Conservation (phyloP, 768 basidiomycete genomes). For the Kwoniella dendrophila region DNA sequence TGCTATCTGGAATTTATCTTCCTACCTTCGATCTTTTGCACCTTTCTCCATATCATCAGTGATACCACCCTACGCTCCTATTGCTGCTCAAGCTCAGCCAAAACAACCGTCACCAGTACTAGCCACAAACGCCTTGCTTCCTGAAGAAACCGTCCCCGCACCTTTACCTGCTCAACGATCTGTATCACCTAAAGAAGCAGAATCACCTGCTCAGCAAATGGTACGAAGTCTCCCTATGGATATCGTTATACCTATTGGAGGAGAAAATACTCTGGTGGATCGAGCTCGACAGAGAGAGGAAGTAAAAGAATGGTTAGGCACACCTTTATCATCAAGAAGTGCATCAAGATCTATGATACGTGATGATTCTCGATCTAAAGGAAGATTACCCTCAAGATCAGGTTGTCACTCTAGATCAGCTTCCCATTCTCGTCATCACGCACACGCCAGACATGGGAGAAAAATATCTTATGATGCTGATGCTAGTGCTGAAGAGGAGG, state of each 20-base stretch:
- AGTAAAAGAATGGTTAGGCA: conserved; percentile 13
- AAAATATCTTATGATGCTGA: conserved; percentile 24
- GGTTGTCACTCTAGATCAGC: conserved; percentile 2
- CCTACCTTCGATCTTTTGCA: conserved; percentile 40
- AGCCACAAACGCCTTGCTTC: neutral
- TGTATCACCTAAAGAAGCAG: conserved; percentile 11
- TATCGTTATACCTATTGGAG: conserved; percentile 33
- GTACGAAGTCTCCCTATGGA: conserved; percentile 49
- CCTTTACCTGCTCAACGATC: conserved; percentile 18
- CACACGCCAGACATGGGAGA: conserved; percentile 9
- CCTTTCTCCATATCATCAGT: conserved; percentile 41
- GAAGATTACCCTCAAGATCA: conserved; percentile 18
- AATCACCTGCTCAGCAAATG: conserved; percentile 32
- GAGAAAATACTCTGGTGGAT: conserved; percentile 9
- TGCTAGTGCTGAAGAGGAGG: conserved; percentile 22
- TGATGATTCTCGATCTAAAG: conserved; percentile 6
- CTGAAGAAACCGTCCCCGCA: conserved; percentile 1
- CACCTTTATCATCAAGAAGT: conserved; percentile 8
- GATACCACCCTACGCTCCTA: conserved; percentile 21
- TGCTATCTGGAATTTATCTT: conserved; percentile 42
- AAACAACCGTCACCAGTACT: conserved; percentile 11
- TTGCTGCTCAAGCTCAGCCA: conserved; percentile 3
- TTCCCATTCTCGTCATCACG: conserved; percentile 4
- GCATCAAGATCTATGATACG: neutral
- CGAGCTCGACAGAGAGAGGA: conserved; percentile 10